These are phyloP conservation scores for Pleurotus cornucopiae DNA, from an alignment of 768 basidiomycete genomes.

Conservation along the genomic window DNA sequence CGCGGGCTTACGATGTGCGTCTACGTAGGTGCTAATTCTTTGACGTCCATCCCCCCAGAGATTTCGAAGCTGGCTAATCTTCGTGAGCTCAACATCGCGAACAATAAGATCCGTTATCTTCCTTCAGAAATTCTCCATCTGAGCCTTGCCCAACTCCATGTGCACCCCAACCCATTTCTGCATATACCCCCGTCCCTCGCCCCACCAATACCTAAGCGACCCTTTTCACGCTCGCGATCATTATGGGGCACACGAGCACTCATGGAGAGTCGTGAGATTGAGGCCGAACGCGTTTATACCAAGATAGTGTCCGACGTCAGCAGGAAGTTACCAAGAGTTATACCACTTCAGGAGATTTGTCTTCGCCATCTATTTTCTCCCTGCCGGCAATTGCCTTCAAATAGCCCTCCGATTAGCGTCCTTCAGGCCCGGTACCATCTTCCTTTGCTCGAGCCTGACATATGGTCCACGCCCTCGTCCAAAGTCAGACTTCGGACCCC, in stretches of 20 bases:
- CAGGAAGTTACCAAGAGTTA: constrained; percentile 4
- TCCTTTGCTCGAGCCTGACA: constrained; percentile 24
- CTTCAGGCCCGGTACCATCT: constrained; percentile 29
- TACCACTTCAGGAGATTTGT: constrained; percentile 27
- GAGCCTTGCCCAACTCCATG: constrained; percentile 39
- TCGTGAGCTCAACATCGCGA: constrained; percentile 55
- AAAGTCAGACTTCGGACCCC: constrained; percentile 10
- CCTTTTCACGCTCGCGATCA: constrained; percentile 10
- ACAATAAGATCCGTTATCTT: constrained; percentile 54
- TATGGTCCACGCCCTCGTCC: constrained; percentile 5
- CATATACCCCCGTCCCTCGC: constrained; percentile 16
- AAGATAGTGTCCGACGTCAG: constrained; percentile 6
- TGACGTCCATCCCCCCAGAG: constrained; percentile 59
- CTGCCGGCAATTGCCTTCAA: constrained; percentile 12
- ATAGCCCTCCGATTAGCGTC: constrained; percentile 18
- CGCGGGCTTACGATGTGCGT: not conserved
- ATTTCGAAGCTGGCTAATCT: constrained; percentile 51
- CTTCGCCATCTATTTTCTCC: constrained; percentile 29
- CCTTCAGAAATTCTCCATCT: constrained; percentile 65
- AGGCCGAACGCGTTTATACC: not conserved
- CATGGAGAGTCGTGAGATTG: not conserved
- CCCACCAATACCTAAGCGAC: constrained; percentile 12
- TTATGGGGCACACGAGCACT: not conserved
- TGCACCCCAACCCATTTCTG: constrained; percentile 63
- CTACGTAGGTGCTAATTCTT: constrained; percentile 52